Base-by-base conservation (phyloP, 2,329 filamentous ascomycete genomes). In the Calcarisporium arbuscula region DNA sequence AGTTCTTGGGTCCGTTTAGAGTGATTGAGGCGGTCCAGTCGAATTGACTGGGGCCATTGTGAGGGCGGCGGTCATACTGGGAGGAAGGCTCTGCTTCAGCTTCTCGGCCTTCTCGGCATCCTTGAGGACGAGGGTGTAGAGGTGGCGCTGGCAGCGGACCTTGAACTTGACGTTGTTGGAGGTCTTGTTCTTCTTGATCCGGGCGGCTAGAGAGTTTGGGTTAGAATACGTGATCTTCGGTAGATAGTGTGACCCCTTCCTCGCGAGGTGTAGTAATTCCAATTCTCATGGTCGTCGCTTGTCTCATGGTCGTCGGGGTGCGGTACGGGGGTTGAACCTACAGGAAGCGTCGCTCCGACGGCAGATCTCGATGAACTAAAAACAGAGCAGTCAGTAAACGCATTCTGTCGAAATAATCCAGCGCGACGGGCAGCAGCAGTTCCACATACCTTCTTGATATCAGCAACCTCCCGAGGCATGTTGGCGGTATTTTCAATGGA, bases 21-120 rank as follows among this genome's bases (percentile, higher is more conserved):
- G 46, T 46, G 20, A 15, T 34, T 28, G 32, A 28, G 28, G 17
- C 15, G n/a, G 27, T n/a, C 16, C 22, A 19, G n/a, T 19, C 32
- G 22, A 30, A 36, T 34, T 19, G 20, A 20, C 9, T 28, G 23
- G 19, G 35, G 25, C 30, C 33, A 33, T 39, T 34, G 23, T 20
- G 30, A 28, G 17, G 21, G 23, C 21, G 28, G 35, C 42, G 19
- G 18, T 72, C 87, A 60, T 89, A 98, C 92, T 85, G 58, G 92
- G 94, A 60, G 92, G 94, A 50, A 98, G 78, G 67, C 81, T 88
- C 80, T 96, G 90, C 88, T 95, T 96, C 56, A 98, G 82, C 85
- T 98, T 98, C 77, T 96, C 92, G 70, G 90, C 94, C 86, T 96
- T 96, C 66, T 95, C 92, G 62, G 80, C 79, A 74, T 98, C 92